Evolutionary conservation across 257 asterid genomes (phyloP).

Genomic region (Anisodus acutangulus): DNA sequence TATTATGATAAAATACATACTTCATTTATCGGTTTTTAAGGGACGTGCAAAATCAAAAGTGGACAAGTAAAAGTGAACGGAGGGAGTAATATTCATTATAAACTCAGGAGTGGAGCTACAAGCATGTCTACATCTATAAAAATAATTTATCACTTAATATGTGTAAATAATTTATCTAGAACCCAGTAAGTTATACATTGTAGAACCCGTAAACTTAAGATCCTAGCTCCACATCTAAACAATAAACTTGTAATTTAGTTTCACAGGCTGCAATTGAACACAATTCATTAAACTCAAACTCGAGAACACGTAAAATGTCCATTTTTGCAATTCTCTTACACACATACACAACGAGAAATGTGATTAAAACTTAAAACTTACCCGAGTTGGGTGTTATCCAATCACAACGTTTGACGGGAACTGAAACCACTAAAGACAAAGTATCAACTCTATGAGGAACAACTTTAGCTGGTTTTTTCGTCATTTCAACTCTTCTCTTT

Average conservation of each 20-base stretch:
- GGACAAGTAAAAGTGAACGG: too few relatives aligned
- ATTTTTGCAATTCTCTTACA: background rate
- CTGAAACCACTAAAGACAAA: conserved; percentile 34
- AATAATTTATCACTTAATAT: too few relatives aligned
- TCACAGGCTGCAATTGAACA: background rate
- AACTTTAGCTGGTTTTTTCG: conserved; percentile 44
- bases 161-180: too few relatives aligned
- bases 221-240: background rate
- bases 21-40: too few relatives aligned
- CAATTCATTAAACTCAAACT: background rate
- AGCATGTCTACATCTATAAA: too few relatives aligned
- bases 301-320: background rate
- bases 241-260: background rate
- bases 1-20: too few relatives aligned
- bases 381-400: conserved; percentile 88
- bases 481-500: conserved; percentile 35
- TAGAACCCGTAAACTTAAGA: background rate
- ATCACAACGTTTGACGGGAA: conserved; percentile 70
- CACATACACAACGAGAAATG: background rate
- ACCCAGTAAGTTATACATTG: background rate
- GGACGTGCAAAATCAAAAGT: too few relatives aligned
- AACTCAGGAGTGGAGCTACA: too few relatives aligned
- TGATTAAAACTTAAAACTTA: conserved; percentile 25
- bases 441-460: background rate
- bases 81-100: too few relatives aligned